Evolutionary conservation across 352 stramenopile species (phyloP), one percentile per base, ranked within the genome.

Genomic region (Pelagophyceae sp.): DNA sequence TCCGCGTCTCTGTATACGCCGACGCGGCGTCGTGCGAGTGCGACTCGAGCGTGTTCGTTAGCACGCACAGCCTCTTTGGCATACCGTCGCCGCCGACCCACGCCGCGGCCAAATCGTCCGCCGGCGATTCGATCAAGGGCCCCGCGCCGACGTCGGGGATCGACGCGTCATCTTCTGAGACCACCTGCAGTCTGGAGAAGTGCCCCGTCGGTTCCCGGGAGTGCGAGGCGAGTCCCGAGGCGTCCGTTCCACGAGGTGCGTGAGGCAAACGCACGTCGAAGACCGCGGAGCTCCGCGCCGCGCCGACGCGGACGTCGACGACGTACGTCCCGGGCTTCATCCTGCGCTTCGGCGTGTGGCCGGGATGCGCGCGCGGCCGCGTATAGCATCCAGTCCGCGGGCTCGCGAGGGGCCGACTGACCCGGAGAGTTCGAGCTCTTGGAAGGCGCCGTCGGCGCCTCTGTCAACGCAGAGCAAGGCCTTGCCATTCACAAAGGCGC

Each of bases 41-140:
- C 35, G 11, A 20, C 38, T 74, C 67, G 35, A 74, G 38, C 25
- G 67, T 31, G 29, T 74, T 74, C 15, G 67, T 31, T 2, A 74
- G 33, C 15, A 58, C 67, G 67, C 67, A 74, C 15, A 58, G 31
- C 60, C 27, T 67, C 45, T 23, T 54, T 23, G 11, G 11, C 45
- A 11, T 54, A 11, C 11, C 11, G 45, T 54, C 23, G 45, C 45
- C 23, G 11, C 45, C 23, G 23, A 54, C 45, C 45, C 23, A n/a
- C n/a, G n/a, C n/a, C n/a, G n/a, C n/a, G n/a, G n/a, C 45, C 45
- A 54, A 11, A 11, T 54, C 45, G 45, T 23, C 11, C 45, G 11
- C 11, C 45, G 45, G 11, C 45, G 45, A 23, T 23, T 54, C 45
- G 11, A 23, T 54, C 11, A 54, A 11, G 45, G 23, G 45, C 11